Conservation (phyloP, 208 protist genomes). For the Trypanosoma lewisi region DNA sequence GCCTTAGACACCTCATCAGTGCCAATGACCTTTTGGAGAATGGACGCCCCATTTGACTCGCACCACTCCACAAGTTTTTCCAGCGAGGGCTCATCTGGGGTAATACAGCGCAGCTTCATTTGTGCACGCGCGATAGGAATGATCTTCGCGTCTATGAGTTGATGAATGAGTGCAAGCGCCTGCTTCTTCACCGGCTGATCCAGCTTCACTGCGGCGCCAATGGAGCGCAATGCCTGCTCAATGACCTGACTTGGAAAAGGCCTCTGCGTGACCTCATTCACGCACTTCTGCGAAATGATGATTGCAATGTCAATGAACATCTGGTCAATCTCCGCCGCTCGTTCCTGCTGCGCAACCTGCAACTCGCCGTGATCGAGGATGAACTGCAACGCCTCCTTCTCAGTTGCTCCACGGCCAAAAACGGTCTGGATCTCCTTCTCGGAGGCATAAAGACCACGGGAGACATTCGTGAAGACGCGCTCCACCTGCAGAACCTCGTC, state of each 20-base stretch:
- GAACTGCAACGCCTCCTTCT: conserved; percentile 76
- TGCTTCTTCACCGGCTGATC: conserved; percentile 92
- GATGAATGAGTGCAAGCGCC: conserved; percentile 91
- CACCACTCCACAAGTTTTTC: conserved; percentile 62
- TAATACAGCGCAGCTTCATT: conserved; percentile 91
- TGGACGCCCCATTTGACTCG: conserved; percentile 37
- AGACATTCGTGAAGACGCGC: conserved; percentile 87
- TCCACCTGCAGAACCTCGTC: conserved; percentile 92
- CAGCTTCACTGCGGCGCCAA: conserved; percentile 92
- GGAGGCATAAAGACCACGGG: conserved; percentile 68
- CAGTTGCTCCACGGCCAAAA: conserved; percentile 57
- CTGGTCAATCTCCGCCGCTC: conserved; percentile 90
- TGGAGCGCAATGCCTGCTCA: conserved; percentile 93
- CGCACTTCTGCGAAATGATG: conserved; percentile 95
- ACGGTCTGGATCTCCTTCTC: conserved; percentile 79
- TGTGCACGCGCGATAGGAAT: conserved; percentile 93
- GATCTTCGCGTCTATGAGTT: conserved; percentile 74
- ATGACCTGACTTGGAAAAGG: conserved; percentile 91
- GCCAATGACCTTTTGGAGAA: conserved; percentile 33
- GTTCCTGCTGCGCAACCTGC: conserved; percentile 97
- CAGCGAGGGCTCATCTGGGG: conserved; percentile 39
- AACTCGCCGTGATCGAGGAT: conserved; percentile 97
- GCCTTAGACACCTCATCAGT: background rate
- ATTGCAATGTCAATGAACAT: conserved; percentile 96
- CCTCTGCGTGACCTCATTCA: conserved; percentile 91